Base-by-base conservation (phyloP, 2,329 filamentous ascomycete genomes). In the Pseudodiploospora longispora region DNA sequence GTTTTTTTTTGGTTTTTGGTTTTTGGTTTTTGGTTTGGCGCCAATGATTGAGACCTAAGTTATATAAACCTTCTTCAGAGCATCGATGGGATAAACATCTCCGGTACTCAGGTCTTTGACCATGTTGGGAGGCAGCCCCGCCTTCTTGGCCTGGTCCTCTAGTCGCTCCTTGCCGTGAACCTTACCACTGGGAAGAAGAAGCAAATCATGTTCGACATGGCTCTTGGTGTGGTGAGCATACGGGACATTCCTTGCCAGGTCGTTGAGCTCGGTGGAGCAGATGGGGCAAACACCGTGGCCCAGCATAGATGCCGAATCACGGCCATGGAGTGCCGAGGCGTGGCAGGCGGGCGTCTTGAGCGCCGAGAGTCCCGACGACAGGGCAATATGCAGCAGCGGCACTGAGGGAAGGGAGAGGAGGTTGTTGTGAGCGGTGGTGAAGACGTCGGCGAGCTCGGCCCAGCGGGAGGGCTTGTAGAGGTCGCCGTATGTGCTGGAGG, bases 141-240 rank as follows among this genome's bases (percentile, higher is more conserved):
- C 72, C 68, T 95, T 96, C 57, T 79, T 77, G 44, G 90, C 87
- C 62, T 93, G 81, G 45, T 85, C 78, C 49, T 84, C 70, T 40
- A 98, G 70, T 41, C 83, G 73, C 44, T 84, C 78, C 46, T 80
- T 76, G 19, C 91, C 87, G 60, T 95, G 96, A 7, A 94, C 85
- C 42, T 87, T 76, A 1, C 85, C 83, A 61, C 95, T 96, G 27
- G 93, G 93, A 44, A 98, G 67, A 36, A 97, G 76, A 19, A 95
- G 76, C 1, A 93, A 77, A 59, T 97, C 90, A 38, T 80, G 81
- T 59, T 95, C 91, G 30, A 97, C 87, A 49, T 88, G 86, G 60
- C 88, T 95, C 72, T 94, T 94, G 30, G 85, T 90, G 63, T 98
- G 93, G 58, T 95, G 86, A 3, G 93, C 93, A 57, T 97, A 97